Percentiles rank a stretch among this genome's conserved stretches.
Evolutionary conservation across 1,284 basidiomycete species (phyloP).

Genomic region (Exobasidium rhododendri): DNA sequence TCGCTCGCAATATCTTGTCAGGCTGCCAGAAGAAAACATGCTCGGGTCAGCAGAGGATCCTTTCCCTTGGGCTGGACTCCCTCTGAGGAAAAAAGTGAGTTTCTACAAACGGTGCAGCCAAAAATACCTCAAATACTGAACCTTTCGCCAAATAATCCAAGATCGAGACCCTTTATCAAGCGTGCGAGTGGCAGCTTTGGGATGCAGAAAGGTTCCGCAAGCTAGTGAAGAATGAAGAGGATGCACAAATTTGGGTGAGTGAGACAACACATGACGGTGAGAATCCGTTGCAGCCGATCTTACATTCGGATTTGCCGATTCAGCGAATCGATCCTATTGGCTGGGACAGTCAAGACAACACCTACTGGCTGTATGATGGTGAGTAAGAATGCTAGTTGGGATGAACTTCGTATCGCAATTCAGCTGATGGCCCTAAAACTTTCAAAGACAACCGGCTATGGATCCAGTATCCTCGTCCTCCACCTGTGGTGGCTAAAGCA

Average conservation of each 20-base stretch:
- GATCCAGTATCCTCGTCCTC: conserved; percentile 65
- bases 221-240: conserved; percentile 58
- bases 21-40: conserved; percentile 23
- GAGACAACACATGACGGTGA: not conserved
- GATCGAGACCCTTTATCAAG: conserved; percentile 47
- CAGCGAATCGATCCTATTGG: conserved; percentile 75
- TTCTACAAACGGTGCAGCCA: not conserved
- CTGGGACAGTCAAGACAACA: conserved; percentile 73
- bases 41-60: conserved; percentile 44
- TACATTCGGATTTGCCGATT: not conserved
- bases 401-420: not conserved
- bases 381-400: no score
- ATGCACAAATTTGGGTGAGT: conserved; percentile 58
- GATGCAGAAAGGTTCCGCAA: conserved; percentile 60
- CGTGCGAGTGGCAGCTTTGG: conserved; percentile 61
- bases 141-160: not conserved
- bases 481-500: conserved; percentile 26
- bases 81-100: conserved; percentile 56
- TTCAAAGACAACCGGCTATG: conserved; percentile 69
- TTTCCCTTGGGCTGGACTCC: conserved; percentile 57
- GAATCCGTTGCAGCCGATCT: no score
- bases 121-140: not conserved
- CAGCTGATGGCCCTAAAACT: not conserved
- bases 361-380: conserved; percentile 84
- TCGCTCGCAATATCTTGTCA: conserved; percentile 27